Evolutionary conservation across 176 grass and related monocot species (phyloP).

Genomic region (Miscanthus lutarioriparius): DNA sequence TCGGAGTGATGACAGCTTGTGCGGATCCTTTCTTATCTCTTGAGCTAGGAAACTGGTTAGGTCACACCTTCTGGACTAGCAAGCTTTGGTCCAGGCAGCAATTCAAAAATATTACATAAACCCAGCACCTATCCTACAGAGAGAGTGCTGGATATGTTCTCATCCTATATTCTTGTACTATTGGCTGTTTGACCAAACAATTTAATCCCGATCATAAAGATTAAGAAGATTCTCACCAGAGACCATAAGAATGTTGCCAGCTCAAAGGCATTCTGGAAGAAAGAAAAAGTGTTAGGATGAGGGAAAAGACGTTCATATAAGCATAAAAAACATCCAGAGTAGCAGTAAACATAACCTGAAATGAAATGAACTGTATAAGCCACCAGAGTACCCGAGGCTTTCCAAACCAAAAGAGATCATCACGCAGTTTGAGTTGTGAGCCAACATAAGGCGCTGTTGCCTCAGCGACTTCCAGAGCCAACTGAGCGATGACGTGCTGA

Average conservation of each 20-base stretch:
- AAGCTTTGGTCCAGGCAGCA: constrained; percentile 32
- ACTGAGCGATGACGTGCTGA: constrained; percentile 80
- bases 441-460: constrained; percentile 65
- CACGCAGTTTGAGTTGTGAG: constrained; percentile 84
- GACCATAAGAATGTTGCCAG: constrained; percentile 99
- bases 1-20: background rate
- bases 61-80: background rate
- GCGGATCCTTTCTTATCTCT: background rate
- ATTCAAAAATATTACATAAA: background rate
- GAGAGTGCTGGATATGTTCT: background rate
- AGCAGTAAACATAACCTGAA: constrained; percentile 64
- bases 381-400: constrained; percentile 83
- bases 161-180: background rate
- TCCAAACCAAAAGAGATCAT: constrained; percentile 98
- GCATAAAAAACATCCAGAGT: constrained; percentile 10
- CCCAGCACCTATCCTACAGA: background rate
- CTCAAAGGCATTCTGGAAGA: constrained; percentile 93
- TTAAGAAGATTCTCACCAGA: constrained; percentile 62
- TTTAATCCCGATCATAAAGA: background rate
- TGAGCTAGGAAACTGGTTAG: background rate
- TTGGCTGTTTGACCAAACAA: constrained; percentile 17
- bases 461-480: constrained; percentile 81
- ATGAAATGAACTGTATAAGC: constrained; percentile 99
- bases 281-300: constrained; percentile 35
- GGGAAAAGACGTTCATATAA: constrained; percentile 1